Evolutionary conservation across 1,139 yeast genomes (phyloP).

Genomic region (Suhomyces chickasaworum): DNA sequence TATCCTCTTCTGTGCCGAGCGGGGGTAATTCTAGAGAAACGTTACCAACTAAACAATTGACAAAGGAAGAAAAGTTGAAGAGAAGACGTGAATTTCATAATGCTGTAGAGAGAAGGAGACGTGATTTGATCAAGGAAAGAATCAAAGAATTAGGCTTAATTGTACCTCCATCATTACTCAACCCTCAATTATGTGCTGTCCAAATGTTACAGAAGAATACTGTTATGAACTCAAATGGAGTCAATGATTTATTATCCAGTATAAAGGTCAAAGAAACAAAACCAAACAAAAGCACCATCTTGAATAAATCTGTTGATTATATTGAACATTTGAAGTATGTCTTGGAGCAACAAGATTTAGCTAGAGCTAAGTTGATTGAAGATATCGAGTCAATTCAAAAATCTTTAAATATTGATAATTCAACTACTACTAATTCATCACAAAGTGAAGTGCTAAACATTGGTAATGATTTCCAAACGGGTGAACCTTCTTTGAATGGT

Average conservation of each 20-base stretch:
- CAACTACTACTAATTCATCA: neutral
- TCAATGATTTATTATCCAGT: constrained; percentile 40
- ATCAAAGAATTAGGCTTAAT: constrained; percentile 70
- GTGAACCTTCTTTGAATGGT: neutral
- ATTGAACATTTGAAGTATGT: constrained; percentile 55
- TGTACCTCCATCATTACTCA: constrained; percentile 70
- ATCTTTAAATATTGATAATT: neutral
- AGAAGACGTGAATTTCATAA: constrained; percentile 78
- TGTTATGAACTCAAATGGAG: constrained; percentile 33
- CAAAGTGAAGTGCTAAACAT: neutral
- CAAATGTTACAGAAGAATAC: constrained; percentile 48
- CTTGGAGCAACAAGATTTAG: constrained; percentile 36
- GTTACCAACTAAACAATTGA: constrained; percentile 42
- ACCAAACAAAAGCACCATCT: constrained; percentile 71
- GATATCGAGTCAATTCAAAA: constrained; percentile 14
- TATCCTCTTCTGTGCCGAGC: constrained; percentile 35
- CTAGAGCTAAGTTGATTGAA: constrained; percentile 19
- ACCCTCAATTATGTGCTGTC: constrained; percentile 50
- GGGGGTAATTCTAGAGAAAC: constrained; percentile 16
- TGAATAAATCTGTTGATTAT: constrained; percentile 70
- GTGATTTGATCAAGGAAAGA: constrained; percentile 75
- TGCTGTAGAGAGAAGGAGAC: constrained; percentile 77
- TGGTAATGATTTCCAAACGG: neutral
- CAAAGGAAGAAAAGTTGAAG: constrained; percentile 69
- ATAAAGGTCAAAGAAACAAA: constrained; percentile 62